phyloP scores from a whole-genome alignment of 371 early-diverging fungal genomes.

The Rhizomucor miehei region DNA sequence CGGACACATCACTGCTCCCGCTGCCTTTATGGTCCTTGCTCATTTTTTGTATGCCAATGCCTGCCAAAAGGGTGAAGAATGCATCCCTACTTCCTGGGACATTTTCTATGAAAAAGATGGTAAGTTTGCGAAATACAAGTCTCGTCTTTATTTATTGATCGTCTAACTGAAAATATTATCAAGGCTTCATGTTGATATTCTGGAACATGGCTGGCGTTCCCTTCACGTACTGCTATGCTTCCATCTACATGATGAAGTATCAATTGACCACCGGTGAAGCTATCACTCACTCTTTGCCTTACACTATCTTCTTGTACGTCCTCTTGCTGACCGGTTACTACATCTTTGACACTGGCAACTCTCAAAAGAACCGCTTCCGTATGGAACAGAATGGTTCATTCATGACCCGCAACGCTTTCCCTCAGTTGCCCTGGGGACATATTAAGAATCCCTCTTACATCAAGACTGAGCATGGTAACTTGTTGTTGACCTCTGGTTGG shows the following conservation, averaged over 20 bases:
- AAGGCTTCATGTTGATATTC: slow-evolving; percentile 61
- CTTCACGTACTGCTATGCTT: slow-evolving; percentile 58
- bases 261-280: slow-evolving; percentile 35
- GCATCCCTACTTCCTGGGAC: slow-evolving; percentile 75
- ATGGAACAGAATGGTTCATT: slow-evolving; percentile 67
- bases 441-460: slow-evolving; percentile 75
- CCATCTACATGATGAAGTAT: slow-evolving; percentile 51
- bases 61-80: slow-evolving; percentile 77
- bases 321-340: slow-evolving; percentile 46
- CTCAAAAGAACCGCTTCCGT: slow-evolving; percentile 88
- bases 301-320: slow-evolving; percentile 37
- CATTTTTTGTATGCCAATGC: slow-evolving; percentile 74
- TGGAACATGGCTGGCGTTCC: slow-evolving; percentile 65
- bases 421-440: slow-evolving; percentile 63
- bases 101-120: slow-evolving; percentile 60
- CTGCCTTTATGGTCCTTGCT: slow-evolving; percentile 70
- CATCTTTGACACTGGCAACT: slow-evolving; percentile 69
- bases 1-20: slow-evolving; percentile 65
- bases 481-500: slow-evolving; percentile 81
- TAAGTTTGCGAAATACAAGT: slow-evolving; percentile 14
- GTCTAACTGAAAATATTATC: neutral
- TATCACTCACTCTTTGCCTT: slow-evolving; percentile 38
- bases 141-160: no score
- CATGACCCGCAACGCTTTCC: slow-evolving; percentile 57
- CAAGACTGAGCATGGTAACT: slow-evolving; percentile 72